Conservation (phyloP, 2,329 filamentous ascomycete genomes). For the Verticillium isaacii region DNA sequence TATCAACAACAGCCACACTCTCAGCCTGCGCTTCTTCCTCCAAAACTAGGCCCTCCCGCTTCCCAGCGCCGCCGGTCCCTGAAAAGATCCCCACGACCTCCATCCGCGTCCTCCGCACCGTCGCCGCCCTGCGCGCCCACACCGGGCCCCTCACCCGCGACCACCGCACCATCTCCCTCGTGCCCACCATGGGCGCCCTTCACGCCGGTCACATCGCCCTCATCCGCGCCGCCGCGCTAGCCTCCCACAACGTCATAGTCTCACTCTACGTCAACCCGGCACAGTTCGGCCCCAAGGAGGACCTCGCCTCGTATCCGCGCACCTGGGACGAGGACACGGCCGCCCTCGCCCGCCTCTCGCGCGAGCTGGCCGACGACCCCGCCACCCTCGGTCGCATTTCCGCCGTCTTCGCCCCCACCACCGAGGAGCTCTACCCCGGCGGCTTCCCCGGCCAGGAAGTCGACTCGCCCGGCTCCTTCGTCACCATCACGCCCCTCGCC, state of each 20-base stretch:
- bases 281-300: slow-evolving; percentile 87
- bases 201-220: slow-evolving; percentile 86
- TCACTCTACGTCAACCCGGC: slow-evolving; percentile 96
- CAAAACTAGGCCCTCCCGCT: slow-evolving; percentile 9
- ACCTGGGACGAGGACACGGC: slow-evolving; percentile 78
- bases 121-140: slow-evolving; percentile 65
- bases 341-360: slow-evolving; percentile 63
- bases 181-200: slow-evolving; percentile 97
- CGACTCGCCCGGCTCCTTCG: slow-evolving; percentile 78
- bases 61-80: slow-evolving; percentile 15
- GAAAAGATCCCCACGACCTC: slow-evolving; percentile 51
- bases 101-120: slow-evolving; percentile 72
- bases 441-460: slow-evolving; percentile 69
- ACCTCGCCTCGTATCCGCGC: slow-evolving; percentile 82
- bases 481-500: slow-evolving; percentile 82
- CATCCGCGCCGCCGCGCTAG: slow-evolving; percentile 74
- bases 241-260: slow-evolving; percentile 84
- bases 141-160: slow-evolving; percentile 61
- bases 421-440: slow-evolving; percentile 81
- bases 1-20: slow-evolving; percentile 10
- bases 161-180: slow-evolving; percentile 73
- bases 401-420: slow-evolving; percentile 82
- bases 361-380: slow-evolving; percentile 61
- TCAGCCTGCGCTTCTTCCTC: slow-evolving; percentile 15
- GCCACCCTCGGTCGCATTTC: slow-evolving; percentile 63